Base-by-base conservation (phyloP, 768 basidiomycete genomes). In the Tricholoma sp. region DNA sequence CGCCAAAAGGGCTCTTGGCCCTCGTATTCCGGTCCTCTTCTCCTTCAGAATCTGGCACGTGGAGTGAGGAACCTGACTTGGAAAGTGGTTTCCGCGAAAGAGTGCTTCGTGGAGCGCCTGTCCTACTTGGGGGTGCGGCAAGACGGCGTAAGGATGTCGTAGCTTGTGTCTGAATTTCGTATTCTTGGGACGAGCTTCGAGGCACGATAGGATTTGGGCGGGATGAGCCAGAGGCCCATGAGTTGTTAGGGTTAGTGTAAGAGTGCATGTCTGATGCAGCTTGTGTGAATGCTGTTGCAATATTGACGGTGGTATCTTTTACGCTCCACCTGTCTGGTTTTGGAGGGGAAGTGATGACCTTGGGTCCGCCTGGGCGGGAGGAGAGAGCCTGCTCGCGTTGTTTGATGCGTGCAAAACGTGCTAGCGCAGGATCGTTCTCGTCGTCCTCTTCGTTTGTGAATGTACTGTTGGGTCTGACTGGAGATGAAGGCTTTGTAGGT, bases 291-390 rank as follows among this genome's bases (percentile, higher is more conserved):
- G 91, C 92, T 63, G 82, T 81, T 9, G 91, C 92, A 64, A 92
- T 86, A 70, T 91, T 89, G 51, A 94, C 92, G 17, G 90, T 86
- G 45, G 92, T 94, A 70, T 91, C 89, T 64, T 88, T 88, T 57
- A 90, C 82, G 57, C 68, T 67, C 86, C 86, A 89, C 77, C 77
- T 83, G 63, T 84, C 79, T 41, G 90, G 89, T 52, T 84, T 76
- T n/a, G 78, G 78, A 13, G 74, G 72, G 47, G 71, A 68, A 63
- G 67, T 78, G 65, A 69, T 79, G 66, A 73, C 74, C 72, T 68
- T 77, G 32, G 76, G 71, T 18, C 68, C 73, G 47, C 73, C 70
- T 56, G 74, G 69, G 42, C 69, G 71, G 39, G 61, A 55, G 9
- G 59, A 56, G 33, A 64, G 44, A 17, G 64, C 63, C 49, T 72